Evolutionary conservation across 345 rosid species (phyloP).

Genomic region (Firmiana major): DNA sequence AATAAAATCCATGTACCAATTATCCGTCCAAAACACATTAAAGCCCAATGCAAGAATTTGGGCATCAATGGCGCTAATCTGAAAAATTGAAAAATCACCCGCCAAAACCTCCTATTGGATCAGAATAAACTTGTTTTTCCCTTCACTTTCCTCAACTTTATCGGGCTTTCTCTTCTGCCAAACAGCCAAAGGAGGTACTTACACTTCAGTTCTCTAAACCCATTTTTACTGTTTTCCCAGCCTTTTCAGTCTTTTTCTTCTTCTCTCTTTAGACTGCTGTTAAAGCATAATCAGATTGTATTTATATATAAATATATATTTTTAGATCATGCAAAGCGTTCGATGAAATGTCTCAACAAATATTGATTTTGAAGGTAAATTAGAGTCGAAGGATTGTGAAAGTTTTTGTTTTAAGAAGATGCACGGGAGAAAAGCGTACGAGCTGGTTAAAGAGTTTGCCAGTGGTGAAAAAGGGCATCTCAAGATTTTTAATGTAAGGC

Average conservation of each 20-base stretch:
- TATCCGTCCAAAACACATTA: too few relatives aligned
- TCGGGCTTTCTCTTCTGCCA: not conserved
- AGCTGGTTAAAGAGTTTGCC: conserved; percentile 50
- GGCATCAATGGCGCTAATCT: too few relatives aligned
- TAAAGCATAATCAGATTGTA: not conserved
- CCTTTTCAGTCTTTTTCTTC: not conserved
- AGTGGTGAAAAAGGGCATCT: conserved; percentile 53
- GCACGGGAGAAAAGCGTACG: conserved; percentile 58
- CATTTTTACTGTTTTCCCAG: not conserved
- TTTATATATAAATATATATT: not conserved
- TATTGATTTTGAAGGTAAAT: conserved; percentile 1
- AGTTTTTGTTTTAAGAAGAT: conserved; percentile 9
- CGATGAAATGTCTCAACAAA: conserved; percentile 26
- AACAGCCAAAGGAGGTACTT: not conserved
- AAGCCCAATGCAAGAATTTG: too few relatives aligned
- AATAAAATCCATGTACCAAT: too few relatives aligned
- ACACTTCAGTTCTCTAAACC: not conserved
- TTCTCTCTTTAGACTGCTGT: not conserved
- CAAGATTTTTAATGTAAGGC: conserved; percentile 47
- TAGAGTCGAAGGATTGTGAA: not conserved
- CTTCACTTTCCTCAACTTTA: not conserved
- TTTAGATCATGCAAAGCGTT: conserved; percentile 7
- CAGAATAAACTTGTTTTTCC: not conserved
- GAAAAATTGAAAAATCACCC: too few relatives aligned
- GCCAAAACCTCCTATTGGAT: too few relatives aligned